Base-by-base conservation (phyloP, 768 basidiomycete species). In the Suillus placidus region DNA sequence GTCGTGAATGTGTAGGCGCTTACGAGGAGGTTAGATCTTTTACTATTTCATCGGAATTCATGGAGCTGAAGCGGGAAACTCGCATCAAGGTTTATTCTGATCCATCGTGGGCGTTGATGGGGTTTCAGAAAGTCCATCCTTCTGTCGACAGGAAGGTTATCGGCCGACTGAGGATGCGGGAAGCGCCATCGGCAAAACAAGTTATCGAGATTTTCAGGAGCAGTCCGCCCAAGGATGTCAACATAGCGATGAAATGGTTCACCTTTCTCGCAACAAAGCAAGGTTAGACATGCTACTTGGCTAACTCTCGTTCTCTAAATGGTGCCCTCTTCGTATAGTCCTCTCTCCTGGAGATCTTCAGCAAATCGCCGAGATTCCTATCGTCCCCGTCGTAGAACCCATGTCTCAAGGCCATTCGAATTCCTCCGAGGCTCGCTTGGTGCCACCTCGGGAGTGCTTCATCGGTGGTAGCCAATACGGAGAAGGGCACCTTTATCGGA, bases 381-480 rank as follows among this genome's bases (percentile, higher is more conserved):
- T 96, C 65, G 88, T 96, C 9, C 94, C 93, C 1, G 76, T 85
- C 1, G 73, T 70, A 60, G 63, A 70, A 32, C 30, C 23, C 6
- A 71, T 62, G 6, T 72, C 76, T 65, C 13, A 32, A 12, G 51
- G 9, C 14, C 49, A 37, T 26, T 13, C 49, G 3, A 20, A 14
- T 32, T 20, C 62, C 57, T 37, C 73, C 6, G 32, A 55, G 12
- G 6, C 5, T 73, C 66, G 80, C 67, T 43, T 85, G 78, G 78
- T 88, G 16, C 77, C 83, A 32, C 89, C 90, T 16, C 79, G 74
- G 6, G 86, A 88, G 65, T 93, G 91, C 69, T 92, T 88, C 72
- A 83, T 92, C 65, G 84, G 57, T 60, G 57, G 57, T 30, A 42
- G 16, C 23, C 57, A 82, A 43, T 12, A 4, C 16, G 57, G 52